Evolutionary conservation across 108 stramenopile genomes (phyloP), one percentile per base, ranked within the genome.

Genomic region (Epithemia pelagica): DNA sequence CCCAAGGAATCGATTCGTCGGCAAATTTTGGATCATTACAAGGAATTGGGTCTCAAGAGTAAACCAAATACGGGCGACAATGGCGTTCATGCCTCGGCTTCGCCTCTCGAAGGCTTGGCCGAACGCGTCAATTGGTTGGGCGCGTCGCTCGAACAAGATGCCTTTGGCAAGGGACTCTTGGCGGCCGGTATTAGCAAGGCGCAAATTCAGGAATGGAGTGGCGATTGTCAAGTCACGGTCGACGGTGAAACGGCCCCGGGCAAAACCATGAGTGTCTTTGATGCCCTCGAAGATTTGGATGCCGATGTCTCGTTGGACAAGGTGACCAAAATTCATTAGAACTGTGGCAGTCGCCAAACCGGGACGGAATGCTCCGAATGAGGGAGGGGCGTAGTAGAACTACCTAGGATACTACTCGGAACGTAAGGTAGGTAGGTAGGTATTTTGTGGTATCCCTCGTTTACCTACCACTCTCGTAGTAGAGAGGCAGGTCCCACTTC

Each of bases 101-200:
- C 83, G 73, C 93, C 96, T 30, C 91, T 95, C 37, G 96, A 97
- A 75, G 95, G 93, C 18, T 73, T 94, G 18, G 94, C 94, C 3
- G 96, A 97, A 72, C 84, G 88, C 64, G 73, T 78, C 52, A 89
- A 90, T 55, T 92, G 91, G 91, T 72, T 89, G 21, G 82, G 85
- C 28, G 63, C 73, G 8, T 64, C 66, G 31, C 52, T 84, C 32
- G 83, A 87, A 32, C 77, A 74, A n/a, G 91, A 91, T 70, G 8
- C 67, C 2, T 91, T 96, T 74, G 95, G 88, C 21, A 86, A 85
- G 33, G 83, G 87, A 1, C 69, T 93, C 24, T 72, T 96, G 26
- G 67, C 63, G 52, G 74, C 75, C 51, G 92, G 91, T 23, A 66
- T 96, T 53, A 73, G 85, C 15, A 76, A 80, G 52, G 65, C 72